These are phyloP conservation scores for Globisporangium abappressorium DNA, from an alignment of 352 stramenopile genomes.

Conservation along the genomic window DNA sequence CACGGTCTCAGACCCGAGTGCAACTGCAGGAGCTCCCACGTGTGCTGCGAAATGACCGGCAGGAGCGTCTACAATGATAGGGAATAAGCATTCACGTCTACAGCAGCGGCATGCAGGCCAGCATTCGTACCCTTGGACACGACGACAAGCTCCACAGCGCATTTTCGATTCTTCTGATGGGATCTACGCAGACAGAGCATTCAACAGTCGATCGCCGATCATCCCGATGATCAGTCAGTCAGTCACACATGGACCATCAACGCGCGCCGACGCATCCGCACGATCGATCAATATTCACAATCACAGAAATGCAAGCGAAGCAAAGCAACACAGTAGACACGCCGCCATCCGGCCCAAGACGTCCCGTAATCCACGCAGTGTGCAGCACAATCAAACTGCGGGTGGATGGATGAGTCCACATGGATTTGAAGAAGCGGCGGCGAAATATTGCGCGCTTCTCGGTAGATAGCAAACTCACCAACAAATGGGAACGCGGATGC, in stretches of 20 bases:
- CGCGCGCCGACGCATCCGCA: neutral
- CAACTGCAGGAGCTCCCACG: conserved; percentile 23
- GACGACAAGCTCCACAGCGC: conserved; percentile 23
- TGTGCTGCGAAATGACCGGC: neutral
- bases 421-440: conserved; percentile 2
- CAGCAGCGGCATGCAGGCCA: neutral
- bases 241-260: neutral
- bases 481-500: conserved; percentile 31
- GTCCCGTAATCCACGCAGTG: neutral
- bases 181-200: conserved; percentile 17
- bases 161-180: conserved; percentile 25
- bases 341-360: neutral
- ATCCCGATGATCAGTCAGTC: neutral
- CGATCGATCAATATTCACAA: neutral
- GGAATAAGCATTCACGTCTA: no score
- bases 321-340: neutral
- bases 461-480: conserved; percentile 19
- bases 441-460: neutral
- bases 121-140: neutral
- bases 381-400: neutral
- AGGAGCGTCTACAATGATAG: neutral
- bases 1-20: conserved; percentile 17
- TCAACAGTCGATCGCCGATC: neutral
- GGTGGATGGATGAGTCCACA: neutral
- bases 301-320: neutral